Conservation (phyloP, 495 filamentous ascomycete species). For the Sabuloglossum arenarium region DNA sequence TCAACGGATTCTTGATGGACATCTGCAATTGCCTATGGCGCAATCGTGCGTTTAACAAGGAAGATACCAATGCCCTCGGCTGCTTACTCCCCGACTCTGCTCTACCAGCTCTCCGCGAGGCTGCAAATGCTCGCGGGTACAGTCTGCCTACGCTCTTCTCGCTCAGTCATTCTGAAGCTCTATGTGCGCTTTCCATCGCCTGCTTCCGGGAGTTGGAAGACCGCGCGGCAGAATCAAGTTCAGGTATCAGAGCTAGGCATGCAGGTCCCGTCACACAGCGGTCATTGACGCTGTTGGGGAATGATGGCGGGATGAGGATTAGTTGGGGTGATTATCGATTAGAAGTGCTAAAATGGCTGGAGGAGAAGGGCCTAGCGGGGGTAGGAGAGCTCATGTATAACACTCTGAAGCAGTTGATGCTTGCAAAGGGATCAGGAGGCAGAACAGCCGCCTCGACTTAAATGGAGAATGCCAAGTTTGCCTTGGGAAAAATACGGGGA, state of each 20-base stretch:
- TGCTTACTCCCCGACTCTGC: conserved; percentile 39
- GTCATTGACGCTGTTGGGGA: conserved; percentile 37
- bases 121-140: conserved; percentile 23
- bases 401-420: conserved; percentile 56
- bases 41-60: conserved; percentile 44
- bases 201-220: conserved; percentile 50
- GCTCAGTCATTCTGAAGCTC: conserved; percentile 42
- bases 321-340: conserved; percentile 56
- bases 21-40: conserved; percentile 75
- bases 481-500: neutral
- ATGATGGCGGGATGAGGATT: conserved; percentile 46
- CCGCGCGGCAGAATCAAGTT: conserved; percentile 13
- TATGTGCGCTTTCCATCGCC: conserved; percentile 43
- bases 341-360: conserved; percentile 50
- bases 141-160: conserved; percentile 39
- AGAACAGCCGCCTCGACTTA: neutral
- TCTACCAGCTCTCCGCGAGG: conserved; percentile 25
- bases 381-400: conserved; percentile 57
- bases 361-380: conserved; percentile 40
- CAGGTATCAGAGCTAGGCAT: conserved; percentile 31
- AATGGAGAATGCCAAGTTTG: neutral
- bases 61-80: conserved; percentile 49
- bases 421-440: neutral
- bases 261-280: conserved; percentile 58
- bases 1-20: conserved; percentile 83